These are phyloP conservation scores for Epichloe elymi DNA, from an alignment of 2,329 filamentous ascomycete species.

Conservation along the genomic window DNA sequence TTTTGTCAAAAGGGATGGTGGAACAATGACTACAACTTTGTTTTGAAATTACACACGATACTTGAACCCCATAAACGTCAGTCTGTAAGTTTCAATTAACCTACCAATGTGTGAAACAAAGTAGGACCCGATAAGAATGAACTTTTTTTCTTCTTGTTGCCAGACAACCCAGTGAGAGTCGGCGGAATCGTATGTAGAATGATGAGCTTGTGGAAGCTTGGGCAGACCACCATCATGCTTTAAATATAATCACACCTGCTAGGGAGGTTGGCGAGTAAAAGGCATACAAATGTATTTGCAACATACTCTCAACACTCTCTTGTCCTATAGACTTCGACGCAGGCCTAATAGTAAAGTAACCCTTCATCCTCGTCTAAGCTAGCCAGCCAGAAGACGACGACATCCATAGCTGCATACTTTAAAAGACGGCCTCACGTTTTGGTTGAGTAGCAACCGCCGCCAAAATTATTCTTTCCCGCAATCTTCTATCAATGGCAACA, in stretches of 20 bases:
- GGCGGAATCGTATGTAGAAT: too few species aligned
- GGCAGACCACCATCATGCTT: too few species aligned
- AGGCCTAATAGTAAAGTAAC: background rate
- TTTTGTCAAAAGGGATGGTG: background rate
- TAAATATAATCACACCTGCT: too few species aligned
- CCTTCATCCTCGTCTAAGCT: background rate
- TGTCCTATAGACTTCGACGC: background rate
- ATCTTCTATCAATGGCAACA: background rate
- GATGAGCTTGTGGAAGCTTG: too few species aligned
- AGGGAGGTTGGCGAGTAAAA: background rate
- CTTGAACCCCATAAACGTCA: too few species aligned
- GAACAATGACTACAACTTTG: too few species aligned
- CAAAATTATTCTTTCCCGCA: background rate
- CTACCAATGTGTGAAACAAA: too few species aligned
- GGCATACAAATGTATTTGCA: background rate
- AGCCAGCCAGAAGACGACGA: background rate
- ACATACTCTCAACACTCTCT: background rate
- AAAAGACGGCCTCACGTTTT: background rate
- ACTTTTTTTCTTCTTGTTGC: too few species aligned
- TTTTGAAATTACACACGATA: too few species aligned
- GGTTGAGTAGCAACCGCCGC: background rate
- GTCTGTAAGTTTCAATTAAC: too few species aligned
- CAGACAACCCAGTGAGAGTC: too few species aligned
- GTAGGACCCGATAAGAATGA: too few species aligned
- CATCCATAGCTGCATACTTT: conserved; percentile 3